Base-by-base conservation (phyloP, 768 basidiomycete species). In the Mycena sanguinolenta region DNA sequence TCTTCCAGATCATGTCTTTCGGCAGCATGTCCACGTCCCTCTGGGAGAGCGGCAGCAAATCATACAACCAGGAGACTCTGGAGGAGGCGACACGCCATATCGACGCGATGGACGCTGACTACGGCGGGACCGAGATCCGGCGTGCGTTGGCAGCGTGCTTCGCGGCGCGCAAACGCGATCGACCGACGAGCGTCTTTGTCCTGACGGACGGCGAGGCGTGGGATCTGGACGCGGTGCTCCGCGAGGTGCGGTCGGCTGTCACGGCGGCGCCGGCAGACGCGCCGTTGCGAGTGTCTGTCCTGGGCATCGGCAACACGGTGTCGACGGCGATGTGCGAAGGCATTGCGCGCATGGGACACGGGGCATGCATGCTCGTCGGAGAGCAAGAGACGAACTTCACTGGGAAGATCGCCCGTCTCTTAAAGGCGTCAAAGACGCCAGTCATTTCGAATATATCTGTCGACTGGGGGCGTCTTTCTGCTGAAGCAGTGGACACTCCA, bases 1-100 rank as follows among this genome's bases (percentile, higher is more conserved):
- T 54, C 2, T 85, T 87, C 75, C 87, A 87, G 32, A 80, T 88
- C 32, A 72, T 82, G 39, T 83, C 83, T 39, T 88, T 88, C 68
- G 86, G 85, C 0, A 58, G 0, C 13, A 0, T 13, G 0, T 71
- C 71, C 12, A 49, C 46, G 3, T n/a, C 63, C 0, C 65, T 87
- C 3, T 87, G 85, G 86, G 54, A 49, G 0, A 81, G 49, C 23
- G 49, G 49, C 23, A 50, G 83, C 63, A 70, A 52, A 34, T 23
- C 14, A 0, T 81, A 81, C 38, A 71, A 76, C 50, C 72, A 72
- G 53, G 23, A 42, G 0, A 75, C 76, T 4, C 67, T 85, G 55
- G 42, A 32, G 2, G 46, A 75, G 52, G 84, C 83, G 39, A 75
- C 74, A 74, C 77, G 76, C 59, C 73, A 39, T n/a, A 54, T 69